Evolutionary conservation across 352 stramenopile species (phyloP).

Genomic region (Elongisporangium anandrum): DNA sequence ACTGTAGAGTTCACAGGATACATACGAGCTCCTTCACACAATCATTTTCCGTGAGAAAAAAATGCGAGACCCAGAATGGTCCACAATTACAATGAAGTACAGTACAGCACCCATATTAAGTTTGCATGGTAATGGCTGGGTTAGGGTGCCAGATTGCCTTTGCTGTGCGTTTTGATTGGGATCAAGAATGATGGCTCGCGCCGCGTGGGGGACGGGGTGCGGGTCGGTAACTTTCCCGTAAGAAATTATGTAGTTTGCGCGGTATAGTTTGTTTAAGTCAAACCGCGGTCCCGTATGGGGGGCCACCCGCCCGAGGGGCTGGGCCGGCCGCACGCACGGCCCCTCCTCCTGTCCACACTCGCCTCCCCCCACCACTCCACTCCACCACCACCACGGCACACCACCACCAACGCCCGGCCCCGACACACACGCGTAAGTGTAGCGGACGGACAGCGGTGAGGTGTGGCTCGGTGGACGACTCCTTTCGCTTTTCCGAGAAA

Average conservation of each 20-base stretch:
- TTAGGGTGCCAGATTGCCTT: background rate
- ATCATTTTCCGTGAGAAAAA: background rate
- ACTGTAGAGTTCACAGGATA: background rate
- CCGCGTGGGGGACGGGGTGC: background rate
- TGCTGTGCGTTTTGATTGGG: background rate
- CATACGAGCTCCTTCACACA: background rate
- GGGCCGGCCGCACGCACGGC: background rate
- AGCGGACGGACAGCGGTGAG: background rate
- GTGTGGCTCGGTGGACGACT: background rate
- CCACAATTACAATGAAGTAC: background rate
- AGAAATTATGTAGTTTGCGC: background rate
- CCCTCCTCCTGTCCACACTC: background rate
- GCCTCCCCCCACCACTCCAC: background rate
- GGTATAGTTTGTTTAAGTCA: background rate
- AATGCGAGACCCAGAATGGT: background rate
- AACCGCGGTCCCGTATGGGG: background rate
- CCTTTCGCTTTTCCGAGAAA: background rate
- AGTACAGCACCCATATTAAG: background rate
- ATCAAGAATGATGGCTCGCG: background rate
- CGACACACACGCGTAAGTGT: background rate
- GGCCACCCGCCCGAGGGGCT: background rate
- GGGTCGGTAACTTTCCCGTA: background rate
- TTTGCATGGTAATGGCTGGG: background rate
- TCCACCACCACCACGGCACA: background rate
- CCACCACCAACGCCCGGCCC: background rate